A percentile compares a stretch with the other conserved stretches of the same genome.
These are phyloP conservation scores for Microbotryum lychnidis-dioicae DNA, from an alignment of 1,284 basidiomycete species.

Conservation along the genomic window DNA sequence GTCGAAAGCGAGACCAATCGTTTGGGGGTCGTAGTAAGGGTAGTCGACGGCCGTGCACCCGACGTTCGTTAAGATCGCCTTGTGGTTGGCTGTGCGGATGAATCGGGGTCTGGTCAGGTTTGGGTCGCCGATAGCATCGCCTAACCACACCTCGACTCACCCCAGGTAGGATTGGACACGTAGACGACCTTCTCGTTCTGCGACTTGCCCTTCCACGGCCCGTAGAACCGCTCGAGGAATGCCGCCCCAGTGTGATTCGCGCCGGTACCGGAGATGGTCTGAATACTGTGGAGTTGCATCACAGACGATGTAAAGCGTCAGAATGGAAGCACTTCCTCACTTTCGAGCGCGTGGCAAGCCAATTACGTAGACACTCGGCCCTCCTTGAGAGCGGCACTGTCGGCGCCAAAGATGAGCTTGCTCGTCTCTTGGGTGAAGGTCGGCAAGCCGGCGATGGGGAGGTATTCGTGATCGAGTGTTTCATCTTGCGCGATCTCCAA, in stretches of 20 bases:
- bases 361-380: conserved; percentile 50
- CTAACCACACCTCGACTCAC: conserved; percentile 46
- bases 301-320: background rate
- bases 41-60: conserved; percentile 73
- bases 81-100: conserved; percentile 64
- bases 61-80: conserved; percentile 76
- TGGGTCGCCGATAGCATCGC: background rate
- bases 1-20: conserved; percentile 75
- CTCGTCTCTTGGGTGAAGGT: conserved; percentile 72
- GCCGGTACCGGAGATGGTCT: conserved; percentile 92
- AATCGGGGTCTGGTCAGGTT: background rate
- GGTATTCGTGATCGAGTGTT: conserved; percentile 81
- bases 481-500: conserved; percentile 57
- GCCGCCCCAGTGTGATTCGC: conserved; percentile 86
- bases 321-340: background rate
- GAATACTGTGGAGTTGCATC: conserved; percentile 50
- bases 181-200: conserved; percentile 54
- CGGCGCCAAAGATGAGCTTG: conserved; percentile 66
- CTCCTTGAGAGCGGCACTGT: conserved; percentile 65
- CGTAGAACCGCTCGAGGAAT: conserved; percentile 80
- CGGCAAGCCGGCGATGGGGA: conserved; percentile 79
- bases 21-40: conserved; percentile 83
- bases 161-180: conserved; percentile 88
- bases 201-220: conserved; percentile 51
- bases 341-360: background rate